These are phyloP conservation scores for Aspergillus biplanus DNA, from an alignment of 495 filamentous ascomycete genomes.

Conservation along the genomic window DNA sequence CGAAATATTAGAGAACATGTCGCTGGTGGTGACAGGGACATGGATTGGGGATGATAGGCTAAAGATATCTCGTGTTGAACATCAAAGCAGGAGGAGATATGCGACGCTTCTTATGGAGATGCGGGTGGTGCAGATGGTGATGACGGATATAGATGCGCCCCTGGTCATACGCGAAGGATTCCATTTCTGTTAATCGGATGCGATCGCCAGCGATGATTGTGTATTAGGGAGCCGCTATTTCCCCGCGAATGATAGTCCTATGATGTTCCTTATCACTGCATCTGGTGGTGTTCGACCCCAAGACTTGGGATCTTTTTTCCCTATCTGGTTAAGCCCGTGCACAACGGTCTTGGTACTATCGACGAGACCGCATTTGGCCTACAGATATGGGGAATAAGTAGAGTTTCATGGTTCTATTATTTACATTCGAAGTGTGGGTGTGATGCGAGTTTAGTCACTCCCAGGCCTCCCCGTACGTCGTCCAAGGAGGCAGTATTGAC, in stretches of 20 bases:
- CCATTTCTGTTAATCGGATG: constrained; percentile 41
- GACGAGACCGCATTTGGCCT: constrained; percentile 3
- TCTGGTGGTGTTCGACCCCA: background rate
- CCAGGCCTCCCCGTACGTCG: constrained; percentile 35
- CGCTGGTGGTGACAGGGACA: constrained; percentile 3
- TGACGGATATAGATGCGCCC: constrained; percentile 1
- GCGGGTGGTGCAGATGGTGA: background rate
- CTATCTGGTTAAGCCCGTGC: constrained; percentile 20
- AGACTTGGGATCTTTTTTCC: constrained; percentile 23
- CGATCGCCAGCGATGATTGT: constrained; percentile 22
- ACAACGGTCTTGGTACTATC: background rate
- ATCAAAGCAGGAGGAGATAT: background rate
- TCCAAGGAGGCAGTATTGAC: constrained; percentile 77
- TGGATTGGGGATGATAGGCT: background rate
- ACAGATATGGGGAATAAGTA: constrained; percentile 1
- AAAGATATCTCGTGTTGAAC: background rate
- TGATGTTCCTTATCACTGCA: background rate
- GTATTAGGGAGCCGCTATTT: background rate
- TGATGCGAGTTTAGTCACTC: background rate
- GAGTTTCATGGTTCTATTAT: background rate
- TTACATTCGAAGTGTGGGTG: background rate
- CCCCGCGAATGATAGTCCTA: constrained; percentile 11
- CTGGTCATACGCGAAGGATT: constrained; percentile 11
- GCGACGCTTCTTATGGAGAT: background rate
- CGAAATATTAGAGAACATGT: constrained; percentile 17